Evolutionary conservation across 345 rosid species (phyloP).

Genomic region (Brassica juncea): DNA sequence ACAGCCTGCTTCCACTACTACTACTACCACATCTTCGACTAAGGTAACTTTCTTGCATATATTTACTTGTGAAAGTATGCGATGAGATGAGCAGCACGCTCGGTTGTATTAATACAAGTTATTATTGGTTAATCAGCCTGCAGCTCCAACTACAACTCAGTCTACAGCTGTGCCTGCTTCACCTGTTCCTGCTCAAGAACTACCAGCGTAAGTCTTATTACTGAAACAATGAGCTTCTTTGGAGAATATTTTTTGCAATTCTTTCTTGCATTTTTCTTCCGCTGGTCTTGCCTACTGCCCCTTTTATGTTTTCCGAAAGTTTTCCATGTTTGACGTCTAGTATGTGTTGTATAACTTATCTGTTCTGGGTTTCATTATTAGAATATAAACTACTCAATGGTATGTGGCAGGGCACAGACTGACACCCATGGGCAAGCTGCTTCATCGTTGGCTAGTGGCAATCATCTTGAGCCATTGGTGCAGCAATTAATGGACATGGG

Average conservation of each 20-base stretch:
- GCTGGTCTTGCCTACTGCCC: neutral
- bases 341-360: neutral
- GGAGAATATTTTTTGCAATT: neutral
- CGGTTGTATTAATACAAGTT: slow-evolving; percentile 11
- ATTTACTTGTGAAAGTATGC: slow-evolving; percentile 7
- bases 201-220: slow-evolving; percentile 55
- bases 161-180: slow-evolving; percentile 47
- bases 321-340: slow-evolving; percentile 3
- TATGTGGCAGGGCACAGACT: slow-evolving; percentile 57
- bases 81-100: neutral
- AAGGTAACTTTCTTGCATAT: slow-evolving; percentile 28
- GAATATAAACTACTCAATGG: slow-evolving; percentile 20
- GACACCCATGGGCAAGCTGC: slow-evolving; percentile 85
- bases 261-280: neutral
- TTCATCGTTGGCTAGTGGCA: slow-evolving; percentile 80
- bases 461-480: slow-evolving; percentile 68
- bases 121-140: slow-evolving; percentile 23
- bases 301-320: slow-evolving; percentile 2
- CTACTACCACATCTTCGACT: slow-evolving; percentile 51
- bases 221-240: neutral
- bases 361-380: slow-evolving; percentile 7
- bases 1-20: slow-evolving; percentile 60
- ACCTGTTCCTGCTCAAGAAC: slow-evolving; percentile 47
- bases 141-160: slow-evolving; percentile 32
- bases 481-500: slow-evolving; percentile 94